phyloP scores from a whole-genome alignment of 2,329 filamentous ascomycete species.

The Alternaria brassicae region DNA sequence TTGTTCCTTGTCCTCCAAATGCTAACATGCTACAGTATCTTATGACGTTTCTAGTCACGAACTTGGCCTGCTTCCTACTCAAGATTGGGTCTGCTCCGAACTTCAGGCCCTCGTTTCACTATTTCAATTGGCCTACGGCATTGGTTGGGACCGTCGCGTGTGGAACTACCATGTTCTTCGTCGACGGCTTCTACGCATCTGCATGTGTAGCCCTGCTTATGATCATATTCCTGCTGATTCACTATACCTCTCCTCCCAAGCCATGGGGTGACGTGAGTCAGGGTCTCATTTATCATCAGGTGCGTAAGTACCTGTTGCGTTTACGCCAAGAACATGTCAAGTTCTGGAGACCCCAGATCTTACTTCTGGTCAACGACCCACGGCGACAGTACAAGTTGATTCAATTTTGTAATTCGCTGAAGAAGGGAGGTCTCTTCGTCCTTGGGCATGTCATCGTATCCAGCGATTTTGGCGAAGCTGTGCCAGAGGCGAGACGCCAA shows the following conservation, averaged over 20 bases:
- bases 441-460: conserved; percentile 88
- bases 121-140: conserved; percentile 87
- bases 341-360: conserved; percentile 89
- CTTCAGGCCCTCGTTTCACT: conserved; percentile 86
- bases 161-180: conserved; percentile 86
- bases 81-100: conserved; percentile 89
- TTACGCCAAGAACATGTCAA: conserved; percentile 88
- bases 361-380: conserved; percentile 82
- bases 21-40: conserved; percentile 62
- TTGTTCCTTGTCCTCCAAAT: background rate
- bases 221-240: conserved; percentile 81
- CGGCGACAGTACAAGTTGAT: conserved; percentile 83
- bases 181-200: conserved; percentile 80
- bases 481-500: conserved; percentile 81
- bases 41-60: conserved; percentile 91
- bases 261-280: conserved; percentile 91
- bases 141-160: conserved; percentile 76
- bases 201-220: conserved; percentile 76
- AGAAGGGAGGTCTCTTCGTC: conserved; percentile 85
- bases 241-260: conserved; percentile 85
- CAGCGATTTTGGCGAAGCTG: conserved; percentile 77
- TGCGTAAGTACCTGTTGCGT: conserved; percentile 85
- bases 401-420: conserved; percentile 89
- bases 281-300: conserved; percentile 86
- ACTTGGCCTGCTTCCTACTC: conserved; percentile 83